A percentile compares a stretch with the other conserved stretches of the same genome.
Evolutionary conservation across 257 asterid genomes (phyloP).

Genomic region (Euphrasia confusa): DNA sequence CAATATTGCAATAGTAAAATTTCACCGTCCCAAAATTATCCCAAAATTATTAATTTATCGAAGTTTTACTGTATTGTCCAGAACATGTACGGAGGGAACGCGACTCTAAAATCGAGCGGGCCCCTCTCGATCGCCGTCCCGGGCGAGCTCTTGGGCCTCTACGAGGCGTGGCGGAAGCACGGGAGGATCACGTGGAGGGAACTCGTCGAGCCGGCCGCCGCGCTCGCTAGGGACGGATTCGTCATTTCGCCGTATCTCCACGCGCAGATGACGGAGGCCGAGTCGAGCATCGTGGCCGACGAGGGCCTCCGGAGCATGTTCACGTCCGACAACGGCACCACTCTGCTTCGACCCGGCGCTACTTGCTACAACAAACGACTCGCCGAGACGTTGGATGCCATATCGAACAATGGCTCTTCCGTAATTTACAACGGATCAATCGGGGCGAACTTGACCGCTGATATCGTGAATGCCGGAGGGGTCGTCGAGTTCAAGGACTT

Average conservation of each 20-base stretch:
- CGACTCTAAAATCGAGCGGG: conserved; percentile 37
- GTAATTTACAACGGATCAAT: conserved; percentile 52
- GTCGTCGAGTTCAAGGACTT: conserved; percentile 51
- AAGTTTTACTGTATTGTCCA: background rate
- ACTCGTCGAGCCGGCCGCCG: conserved; percentile 54
- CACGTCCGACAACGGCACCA: conserved; percentile 39
- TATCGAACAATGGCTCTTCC: conserved; percentile 33
- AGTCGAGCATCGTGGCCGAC: conserved; percentile 39
- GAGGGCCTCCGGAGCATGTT: conserved; percentile 47
- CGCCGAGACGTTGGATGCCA: conserved; percentile 31
- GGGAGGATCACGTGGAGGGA: conserved; percentile 55
- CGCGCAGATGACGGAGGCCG: conserved; percentile 40
- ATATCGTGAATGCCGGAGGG: conserved; percentile 50
- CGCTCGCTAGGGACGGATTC: conserved; percentile 51
- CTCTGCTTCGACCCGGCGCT: conserved; percentile 42
- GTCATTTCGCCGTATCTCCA: conserved; percentile 49
- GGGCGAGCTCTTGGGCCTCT: conserved; percentile 67
- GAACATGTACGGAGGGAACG: conserved; percentile 54
- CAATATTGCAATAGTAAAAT: too few species aligned
- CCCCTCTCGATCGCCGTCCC: conserved; percentile 64
- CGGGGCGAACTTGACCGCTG: conserved; percentile 44
- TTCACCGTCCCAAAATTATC: too few species aligned
- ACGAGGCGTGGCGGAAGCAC: conserved; percentile 47
- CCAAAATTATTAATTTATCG: too few species aligned
- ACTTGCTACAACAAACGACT: conserved; percentile 45